phyloP scores from a whole-genome alignment of 1,284 basidiomycete species.

The Kalmanozyma brasiliensis region DNA sequence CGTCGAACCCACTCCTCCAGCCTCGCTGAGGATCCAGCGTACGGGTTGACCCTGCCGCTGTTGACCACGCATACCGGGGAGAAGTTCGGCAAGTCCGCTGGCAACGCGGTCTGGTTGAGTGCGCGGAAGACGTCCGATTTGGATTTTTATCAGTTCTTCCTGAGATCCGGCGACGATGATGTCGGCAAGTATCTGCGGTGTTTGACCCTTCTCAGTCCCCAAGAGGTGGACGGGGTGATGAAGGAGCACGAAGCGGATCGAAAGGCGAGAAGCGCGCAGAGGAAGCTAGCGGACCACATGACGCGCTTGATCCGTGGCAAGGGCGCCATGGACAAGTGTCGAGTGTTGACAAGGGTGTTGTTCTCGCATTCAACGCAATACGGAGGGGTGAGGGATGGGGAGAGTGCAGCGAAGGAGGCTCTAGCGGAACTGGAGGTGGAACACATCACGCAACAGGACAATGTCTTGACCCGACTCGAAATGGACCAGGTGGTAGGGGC shows the following conservation, averaged over 20 bases:
- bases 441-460: background rate
- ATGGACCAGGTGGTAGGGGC: constrained; percentile 6
- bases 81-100: constrained; percentile 97
- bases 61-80: constrained; percentile 87
- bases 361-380: constrained; percentile 71
- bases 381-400: background rate
- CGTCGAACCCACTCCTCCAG: constrained; percentile 70
- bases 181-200: constrained; percentile 82
- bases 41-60: constrained; percentile 91
- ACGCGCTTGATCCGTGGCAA: constrained; percentile 76
- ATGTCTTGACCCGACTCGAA: background rate
- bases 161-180: constrained; percentile 82
- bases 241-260: constrained; percentile 74
- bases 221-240: constrained; percentile 75
- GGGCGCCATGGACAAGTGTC: constrained; percentile 69
- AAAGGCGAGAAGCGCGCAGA: constrained; percentile 78
- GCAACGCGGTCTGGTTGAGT: constrained; percentile 86
- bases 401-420: constrained; percentile 68
- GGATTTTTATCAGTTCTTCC: constrained; percentile 79
- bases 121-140: constrained; percentile 39
- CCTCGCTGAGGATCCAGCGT: constrained; percentile 71
- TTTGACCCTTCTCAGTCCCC: constrained; percentile 81
- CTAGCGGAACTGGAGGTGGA: constrained; percentile 1
- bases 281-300: constrained; percentile 83
- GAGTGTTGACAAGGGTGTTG: constrained; percentile 74